These are phyloP conservation scores for Psidium friedrichsthalianum DNA, from an alignment of 345 rosid genomes.

Conservation along the genomic window DNA sequence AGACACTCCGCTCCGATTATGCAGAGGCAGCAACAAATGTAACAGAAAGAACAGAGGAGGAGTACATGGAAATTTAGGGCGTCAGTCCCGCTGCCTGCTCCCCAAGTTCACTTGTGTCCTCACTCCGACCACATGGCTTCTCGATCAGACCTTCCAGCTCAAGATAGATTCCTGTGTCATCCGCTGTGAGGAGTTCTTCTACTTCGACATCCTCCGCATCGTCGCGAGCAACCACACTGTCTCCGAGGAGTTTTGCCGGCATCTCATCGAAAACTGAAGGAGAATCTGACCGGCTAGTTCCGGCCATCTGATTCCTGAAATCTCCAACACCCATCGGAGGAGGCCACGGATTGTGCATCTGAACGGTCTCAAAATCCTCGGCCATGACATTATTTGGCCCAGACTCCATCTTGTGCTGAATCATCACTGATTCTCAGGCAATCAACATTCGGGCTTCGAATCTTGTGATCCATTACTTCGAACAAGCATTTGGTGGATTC, in stretches of 20 bases:
- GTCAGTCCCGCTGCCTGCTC: constrained; percentile 10
- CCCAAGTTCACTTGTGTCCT: constrained; percentile 12
- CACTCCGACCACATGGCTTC: constrained; percentile 16
- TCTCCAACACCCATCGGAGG: not conserved
- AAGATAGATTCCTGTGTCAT: constrained; percentile 15
- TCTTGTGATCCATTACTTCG: not conserved
- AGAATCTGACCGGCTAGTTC: not conserved
- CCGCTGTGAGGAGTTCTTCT: not conserved
- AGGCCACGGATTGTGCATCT: not conserved
- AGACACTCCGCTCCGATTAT: no score
- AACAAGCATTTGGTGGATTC: not conserved
- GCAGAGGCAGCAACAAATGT: no score
- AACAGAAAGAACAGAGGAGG: not conserved
- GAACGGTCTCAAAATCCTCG: not conserved
- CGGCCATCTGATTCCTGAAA: not conserved
- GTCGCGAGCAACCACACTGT: not conserved
- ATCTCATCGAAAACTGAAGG: not conserved
- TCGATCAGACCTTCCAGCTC: constrained; percentile 25
- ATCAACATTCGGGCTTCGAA: not conserved
- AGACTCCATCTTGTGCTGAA: not conserved
- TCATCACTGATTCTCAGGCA: not conserved
- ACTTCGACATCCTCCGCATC: not conserved
- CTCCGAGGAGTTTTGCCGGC: constrained; percentile 10
- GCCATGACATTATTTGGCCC: not conserved
- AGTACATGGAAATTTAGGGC: not conserved